Conservation (phyloP, 495 filamentous ascomycete species). For the Clohesyomyces aquaticus region DNA sequence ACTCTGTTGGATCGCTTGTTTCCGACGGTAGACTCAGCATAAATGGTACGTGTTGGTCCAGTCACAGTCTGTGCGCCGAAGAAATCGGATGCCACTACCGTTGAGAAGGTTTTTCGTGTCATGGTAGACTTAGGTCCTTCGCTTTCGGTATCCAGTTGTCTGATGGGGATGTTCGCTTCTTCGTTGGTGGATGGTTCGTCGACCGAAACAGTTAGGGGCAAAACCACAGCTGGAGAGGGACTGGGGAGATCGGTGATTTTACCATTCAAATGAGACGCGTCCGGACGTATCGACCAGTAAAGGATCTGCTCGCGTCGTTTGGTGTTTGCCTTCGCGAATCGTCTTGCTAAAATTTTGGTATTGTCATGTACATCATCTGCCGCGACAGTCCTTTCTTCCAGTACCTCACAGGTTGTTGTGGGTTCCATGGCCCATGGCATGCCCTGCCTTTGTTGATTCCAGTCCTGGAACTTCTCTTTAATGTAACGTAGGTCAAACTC, state of each 20-base stretch:
- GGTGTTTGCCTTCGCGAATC: constrained; percentile 21
- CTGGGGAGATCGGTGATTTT: too few species aligned
- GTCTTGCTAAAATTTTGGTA: neutral
- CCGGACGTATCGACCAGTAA: constrained; percentile 15
- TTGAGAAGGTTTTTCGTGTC: constrained; percentile 13
- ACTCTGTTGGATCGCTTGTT: constrained; percentile 17
- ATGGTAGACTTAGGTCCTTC: constrained; percentile 2
- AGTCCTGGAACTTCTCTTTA: neutral
- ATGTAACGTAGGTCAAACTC: constrained; percentile 11
- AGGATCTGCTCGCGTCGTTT: constrained; percentile 19
- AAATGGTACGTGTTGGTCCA: constrained; percentile 9
- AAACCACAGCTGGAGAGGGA: too few species aligned
- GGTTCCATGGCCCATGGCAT: neutral
- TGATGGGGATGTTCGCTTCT: too few species aligned
- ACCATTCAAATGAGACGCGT: neutral
- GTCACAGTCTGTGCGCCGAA: constrained; percentile 7
- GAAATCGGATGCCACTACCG: constrained; percentile 8
- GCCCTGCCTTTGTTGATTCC: neutral
- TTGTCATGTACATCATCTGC: neutral
- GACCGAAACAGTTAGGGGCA: too few species aligned
- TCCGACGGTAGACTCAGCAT: constrained; percentile 7
- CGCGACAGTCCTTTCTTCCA: neutral
- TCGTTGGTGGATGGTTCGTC: too few species aligned
- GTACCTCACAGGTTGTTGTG: neutral
- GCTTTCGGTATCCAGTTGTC: neutral